Evolutionary conservation across 371 early-diverging fungal species (phyloP), one percentile per base, ranked within the genome.

Genomic region (Mucor piriformis): DNA sequence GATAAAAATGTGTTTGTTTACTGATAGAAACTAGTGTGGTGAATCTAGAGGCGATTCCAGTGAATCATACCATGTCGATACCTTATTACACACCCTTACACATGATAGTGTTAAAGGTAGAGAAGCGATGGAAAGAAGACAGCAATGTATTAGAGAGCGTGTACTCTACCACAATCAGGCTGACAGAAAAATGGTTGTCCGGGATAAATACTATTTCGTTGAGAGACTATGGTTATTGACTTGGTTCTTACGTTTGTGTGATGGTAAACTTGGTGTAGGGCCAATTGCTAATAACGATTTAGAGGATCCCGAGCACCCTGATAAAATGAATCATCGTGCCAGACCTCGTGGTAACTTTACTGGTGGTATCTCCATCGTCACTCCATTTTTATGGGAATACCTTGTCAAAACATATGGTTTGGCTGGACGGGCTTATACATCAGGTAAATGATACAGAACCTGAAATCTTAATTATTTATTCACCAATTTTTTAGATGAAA

Each of bases 191-290:
- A 60, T 44, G 0, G 71, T 79, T 1, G 43, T 69, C 25, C 33
- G 42, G 2, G 57, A 51, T 7, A 58, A 61, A 20, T 54, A 69
- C 50, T 76, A 74, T 51, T 69, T 79, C 37, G 60, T 79, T 2
- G 76, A 79, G 49, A 66, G 80, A 33, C 27, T 72, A 3, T 79
- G 80, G 80, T 43, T 76, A 25, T 66, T 72, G 2, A 63, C 74
- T 0, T 79, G 80, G 80, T 79, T 79, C 54, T 62, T 79, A 40
- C 59, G 74, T 13, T 51, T 76, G 32, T 79, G 80, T 51, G 80
- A 79, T 64, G 80, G 80, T 34, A 72, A 74, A 37, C 59, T 74
- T 27, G 76, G 73, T 0, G 54, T 40, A 10, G 72, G 72, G 0
- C 71, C 74, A 2, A 61, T 79, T 23, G 64, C 60, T 7, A 79